phyloP scores from a whole-genome alignment of 371 early-diverging fungal genomes.

The Edhazardia aedis region DNA sequence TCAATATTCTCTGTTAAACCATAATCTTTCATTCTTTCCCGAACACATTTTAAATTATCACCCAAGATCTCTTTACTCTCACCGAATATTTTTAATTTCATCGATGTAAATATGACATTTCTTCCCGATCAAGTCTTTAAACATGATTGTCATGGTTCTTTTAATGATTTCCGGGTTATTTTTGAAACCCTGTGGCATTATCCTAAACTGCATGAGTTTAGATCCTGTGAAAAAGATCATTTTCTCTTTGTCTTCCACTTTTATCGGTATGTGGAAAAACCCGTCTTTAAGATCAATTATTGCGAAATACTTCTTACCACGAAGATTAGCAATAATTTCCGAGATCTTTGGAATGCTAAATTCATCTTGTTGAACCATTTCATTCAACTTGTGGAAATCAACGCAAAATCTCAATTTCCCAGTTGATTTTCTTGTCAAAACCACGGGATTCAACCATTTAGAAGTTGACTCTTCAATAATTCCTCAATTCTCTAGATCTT shows the following conservation, averaged over 20 bases:
- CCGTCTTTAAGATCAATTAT: constrained; percentile 6
- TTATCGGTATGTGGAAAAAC: too few relatives aligned
- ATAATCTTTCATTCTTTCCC: too few relatives aligned
- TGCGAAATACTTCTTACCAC: background rate
- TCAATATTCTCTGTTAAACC: constrained; percentile 6
- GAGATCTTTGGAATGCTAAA: constrained; percentile 3
- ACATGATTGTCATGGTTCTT: constrained; percentile 7
- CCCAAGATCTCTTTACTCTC: constrained; percentile 9
- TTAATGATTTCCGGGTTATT: constrained; percentile 21
- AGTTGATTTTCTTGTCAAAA: background rate
- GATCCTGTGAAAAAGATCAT: background rate
- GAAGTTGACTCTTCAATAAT: constrained; percentile 4
- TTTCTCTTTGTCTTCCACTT: background rate
- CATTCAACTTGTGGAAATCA: constrained; percentile 7
- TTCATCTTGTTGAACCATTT: background rate
- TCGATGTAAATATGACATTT: constrained; percentile 13
- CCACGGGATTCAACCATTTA: too few relatives aligned
- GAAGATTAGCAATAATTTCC: background rate
- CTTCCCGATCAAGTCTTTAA: constrained; percentile 9
- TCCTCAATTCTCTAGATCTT: background rate
- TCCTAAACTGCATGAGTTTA: background rate
- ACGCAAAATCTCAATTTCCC: constrained; percentile 4
- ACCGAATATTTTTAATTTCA: constrained; percentile 3
- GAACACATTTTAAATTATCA: too few relatives aligned
- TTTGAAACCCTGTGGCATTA: constrained; percentile 21